A percentile compares a stretch with the other conserved stretches of the same genome.
These are phyloP conservation scores for Gnetum montanum DNA, from an alignment of 75 land plant genomes.

Conservation along the genomic window DNA sequence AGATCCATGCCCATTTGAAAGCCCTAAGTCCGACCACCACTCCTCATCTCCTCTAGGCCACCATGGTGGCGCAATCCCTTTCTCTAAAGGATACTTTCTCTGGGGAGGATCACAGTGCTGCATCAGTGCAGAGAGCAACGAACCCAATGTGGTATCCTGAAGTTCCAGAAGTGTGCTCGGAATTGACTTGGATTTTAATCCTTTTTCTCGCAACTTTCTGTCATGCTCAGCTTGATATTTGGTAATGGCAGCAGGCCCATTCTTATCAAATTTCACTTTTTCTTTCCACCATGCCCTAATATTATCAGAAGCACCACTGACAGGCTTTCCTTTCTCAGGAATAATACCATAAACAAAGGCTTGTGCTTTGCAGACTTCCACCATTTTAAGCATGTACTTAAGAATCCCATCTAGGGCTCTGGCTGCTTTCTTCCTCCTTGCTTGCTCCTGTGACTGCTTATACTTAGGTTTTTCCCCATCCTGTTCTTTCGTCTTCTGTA, in stretches of 20 bases:
- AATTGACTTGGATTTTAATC: conserved; percentile 17
- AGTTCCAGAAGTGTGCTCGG: conserved; percentile 38
- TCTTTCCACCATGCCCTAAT: conserved; percentile 52
- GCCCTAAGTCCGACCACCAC: conserved; percentile 41
- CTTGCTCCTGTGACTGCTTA: conserved; percentile 38
- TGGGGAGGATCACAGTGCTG: conserved; percentile 52
- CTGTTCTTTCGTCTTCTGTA: conserved; percentile 20
- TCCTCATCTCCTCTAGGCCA: conserved; percentile 42
- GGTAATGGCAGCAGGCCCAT: conserved; percentile 41
- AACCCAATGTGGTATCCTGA: conserved; percentile 38
- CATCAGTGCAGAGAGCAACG: conserved; percentile 35
- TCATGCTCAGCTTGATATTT: conserved; percentile 42
- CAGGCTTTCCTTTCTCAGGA: conserved; percentile 47
- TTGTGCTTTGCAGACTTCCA: conserved; percentile 47
- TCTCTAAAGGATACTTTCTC: conserved; percentile 33
- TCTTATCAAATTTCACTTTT: conserved; percentile 38
- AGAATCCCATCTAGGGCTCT: conserved; percentile 46
- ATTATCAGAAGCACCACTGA: conserved; percentile 38
- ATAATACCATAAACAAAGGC: conserved; percentile 45
- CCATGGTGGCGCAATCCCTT: conserved; percentile 39
- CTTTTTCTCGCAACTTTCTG: conserved; percentile 7
- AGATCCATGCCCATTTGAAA: conserved; percentile 40
- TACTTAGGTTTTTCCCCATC: conserved; percentile 19
- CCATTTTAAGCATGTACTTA: conserved; percentile 43
- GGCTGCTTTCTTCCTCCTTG: conserved; percentile 41